A percentile compares a stretch with the other conserved stretches of the same genome.
phyloP scores from a whole-genome alignment of 345 rosid species.

The Pugionium cornutum region DNA sequence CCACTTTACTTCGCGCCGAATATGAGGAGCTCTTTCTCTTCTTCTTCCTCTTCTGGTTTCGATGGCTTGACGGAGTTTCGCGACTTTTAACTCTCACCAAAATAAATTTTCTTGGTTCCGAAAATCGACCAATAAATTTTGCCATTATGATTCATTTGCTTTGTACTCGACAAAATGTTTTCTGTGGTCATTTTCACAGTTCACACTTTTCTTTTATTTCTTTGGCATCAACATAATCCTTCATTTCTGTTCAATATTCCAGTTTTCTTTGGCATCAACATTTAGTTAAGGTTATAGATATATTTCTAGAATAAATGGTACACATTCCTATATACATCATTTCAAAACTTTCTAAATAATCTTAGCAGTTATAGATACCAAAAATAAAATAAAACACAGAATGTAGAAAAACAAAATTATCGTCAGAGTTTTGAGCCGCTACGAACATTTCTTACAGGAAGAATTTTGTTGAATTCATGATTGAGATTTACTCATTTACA shows the following conservation, averaged over 20 bases:
- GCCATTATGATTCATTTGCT: neutral
- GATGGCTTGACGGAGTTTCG: constrained; percentile 49
- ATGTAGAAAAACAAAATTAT: neutral
- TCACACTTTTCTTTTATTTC: neutral
- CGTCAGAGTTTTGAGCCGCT: neutral
- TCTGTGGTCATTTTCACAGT: neutral
- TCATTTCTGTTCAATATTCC: neutral
- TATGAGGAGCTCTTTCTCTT: constrained; percentile 52
- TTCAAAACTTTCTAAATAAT: too few relatives aligned
- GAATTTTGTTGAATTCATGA: neutral
- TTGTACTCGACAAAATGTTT: neutral
- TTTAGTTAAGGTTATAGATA: too few relatives aligned
- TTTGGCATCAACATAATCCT: neutral
- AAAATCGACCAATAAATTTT: constrained; percentile 15
- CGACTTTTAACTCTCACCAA: constrained; percentile 32
- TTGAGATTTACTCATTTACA: constrained; percentile 5
- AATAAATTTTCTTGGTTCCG: neutral
- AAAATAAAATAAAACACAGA: too few relatives aligned
- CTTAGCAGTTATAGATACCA: too few relatives aligned
- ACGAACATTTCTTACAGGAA: neutral
- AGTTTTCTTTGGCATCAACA: too few relatives aligned
- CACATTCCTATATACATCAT: too few relatives aligned
- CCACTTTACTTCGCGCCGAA: constrained; percentile 49
- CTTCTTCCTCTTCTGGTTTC: constrained; percentile 43
- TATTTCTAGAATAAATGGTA: too few relatives aligned